Evolutionary conservation across 257 asterid genomes (phyloP).

Genomic region (Asclepias syriaca): DNA sequence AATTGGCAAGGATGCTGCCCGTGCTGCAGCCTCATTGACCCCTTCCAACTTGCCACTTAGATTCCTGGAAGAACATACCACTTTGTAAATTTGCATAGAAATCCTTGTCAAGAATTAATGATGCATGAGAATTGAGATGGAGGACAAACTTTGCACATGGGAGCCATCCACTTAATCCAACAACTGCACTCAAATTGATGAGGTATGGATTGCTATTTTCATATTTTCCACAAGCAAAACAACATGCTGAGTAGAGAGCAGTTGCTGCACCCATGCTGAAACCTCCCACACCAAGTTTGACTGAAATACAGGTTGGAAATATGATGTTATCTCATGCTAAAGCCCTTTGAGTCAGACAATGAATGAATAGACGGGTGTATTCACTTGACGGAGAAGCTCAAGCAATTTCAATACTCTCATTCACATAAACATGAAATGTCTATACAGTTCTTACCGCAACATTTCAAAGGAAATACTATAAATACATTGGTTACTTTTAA

Average conservation of each 20-base stretch:
- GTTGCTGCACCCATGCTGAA: slow-evolving; percentile 95
- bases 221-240: slow-evolving; percentile 58
- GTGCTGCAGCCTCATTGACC: slow-evolving; percentile 46
- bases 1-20: slow-evolving; percentile 78
- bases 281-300: slow-evolving; percentile 87
- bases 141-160: slow-evolving; percentile 72
- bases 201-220: slow-evolving; percentile 61
- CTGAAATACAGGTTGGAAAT: slow-evolving; percentile 27
- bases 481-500: not conserved
- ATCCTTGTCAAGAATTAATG: slow-evolving; percentile 9
- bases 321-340: not conserved
- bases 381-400: not conserved
- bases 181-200: slow-evolving; percentile 58
- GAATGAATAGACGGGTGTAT: not conserved
- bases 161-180: slow-evolving; percentile 95
- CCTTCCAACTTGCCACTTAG: slow-evolving; percentile 50
- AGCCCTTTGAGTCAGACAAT: not conserved
- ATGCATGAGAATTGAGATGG: slow-evolving; percentile 9
- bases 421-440: not conserved
- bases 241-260: slow-evolving; percentile 72
- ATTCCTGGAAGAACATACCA: slow-evolving; percentile 36
- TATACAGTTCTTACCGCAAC: not conserved
- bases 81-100: not conserved
- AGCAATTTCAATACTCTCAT: not conserved
- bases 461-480: not conserved